phyloP scores from a whole-genome alignment of 768 basidiomycete genomes.

The Leccinum rimulosum region DNA sequence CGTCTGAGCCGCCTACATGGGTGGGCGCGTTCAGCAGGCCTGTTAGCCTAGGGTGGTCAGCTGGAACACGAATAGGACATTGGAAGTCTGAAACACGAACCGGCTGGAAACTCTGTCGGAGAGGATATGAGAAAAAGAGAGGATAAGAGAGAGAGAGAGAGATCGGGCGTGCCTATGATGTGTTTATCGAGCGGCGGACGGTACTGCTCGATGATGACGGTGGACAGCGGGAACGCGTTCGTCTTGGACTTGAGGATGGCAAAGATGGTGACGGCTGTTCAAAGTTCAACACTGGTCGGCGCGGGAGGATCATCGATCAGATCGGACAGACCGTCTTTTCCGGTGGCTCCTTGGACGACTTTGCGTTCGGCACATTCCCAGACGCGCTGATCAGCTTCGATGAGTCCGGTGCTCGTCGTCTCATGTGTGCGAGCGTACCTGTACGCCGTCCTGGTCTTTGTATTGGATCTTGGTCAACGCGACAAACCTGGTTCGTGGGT shows the following conservation, averaged over 20 bases:
- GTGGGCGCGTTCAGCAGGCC: conserved; percentile 78
- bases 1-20: conserved; percentile 28
- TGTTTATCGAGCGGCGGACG: conserved; percentile 81
- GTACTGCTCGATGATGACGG: conserved; percentile 88
- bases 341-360: conserved; percentile 73
- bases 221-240: conserved; percentile 68
- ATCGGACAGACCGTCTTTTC: conserved; percentile 66
- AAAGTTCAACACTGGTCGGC: no score
- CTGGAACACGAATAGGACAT: background rate
- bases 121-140: background rate
- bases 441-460: conserved; percentile 70
- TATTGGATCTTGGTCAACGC: conserved; percentile 80
- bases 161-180: conserved; percentile 57
- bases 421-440: conserved; percentile 40
- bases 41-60: conserved; percentile 18
- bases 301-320: no score
- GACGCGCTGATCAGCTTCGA: conserved; percentile 45
- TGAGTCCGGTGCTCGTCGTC: background rate
- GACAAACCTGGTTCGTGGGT: conserved; percentile 62
- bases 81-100: conserved; percentile 29
- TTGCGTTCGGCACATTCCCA: conserved; percentile 91
- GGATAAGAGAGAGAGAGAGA: background rate
- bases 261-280: conserved; percentile 72
- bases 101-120: conserved; percentile 54
- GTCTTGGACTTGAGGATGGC: conserved; percentile 76